Base-by-base conservation (phyloP, 768 basidiomycete genomes). In the Podaxis pistillaris region DNA sequence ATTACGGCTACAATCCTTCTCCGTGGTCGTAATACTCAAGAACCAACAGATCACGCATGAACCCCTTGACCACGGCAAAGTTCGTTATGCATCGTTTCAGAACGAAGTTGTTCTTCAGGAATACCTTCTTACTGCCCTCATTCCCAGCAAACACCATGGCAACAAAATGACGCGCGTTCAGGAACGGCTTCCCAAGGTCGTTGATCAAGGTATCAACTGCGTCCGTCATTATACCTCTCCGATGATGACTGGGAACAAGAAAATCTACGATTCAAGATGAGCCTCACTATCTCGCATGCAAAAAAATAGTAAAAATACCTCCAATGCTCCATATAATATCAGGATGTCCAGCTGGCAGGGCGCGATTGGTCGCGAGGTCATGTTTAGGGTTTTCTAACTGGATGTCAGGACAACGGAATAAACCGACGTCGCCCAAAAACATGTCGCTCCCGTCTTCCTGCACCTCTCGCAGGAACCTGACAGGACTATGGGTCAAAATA, bases 211-310 rank as follows among this genome's bases (percentile, higher is more conserved):
- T 81, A 7, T 72, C 72, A 36, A 92, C 68, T 0, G 82, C 88
- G n/a, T 82, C 84, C 22, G 83, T 81, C 91, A 91, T 91, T 64
- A 92, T 90, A 0, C 90, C 89, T 66, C 75, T 78, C 33, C 88
- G 79, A 62, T 90, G 89, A 68, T 88, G 82, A 37, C 80, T 81
- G 15, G 84, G 77, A 4, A 78, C 81, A 46, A 91, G 72, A 64
- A 81, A 89, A 68, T 88, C 89, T 89, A 67, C n/a, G 11, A 50
- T 52, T 33, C 17, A 47, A 41, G 24, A 22, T 63, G 26, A 33
- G 4, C 50, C 55, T 44, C 24, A 58, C 37, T 63, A 38, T 24
- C 12, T 13, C 22, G 11, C 24, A 12, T 46, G 22, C 11, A 22
- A 26, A 24, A 7, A 2, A 24, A 24, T 7, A 22, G 50, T 19